Percentiles rank a stretch among this genome's conserved stretches.
These are phyloP conservation scores for Aspergillus luchuensis DNA, from an alignment of 2,329 filamentous ascomycete species.

Conservation along the genomic window DNA sequence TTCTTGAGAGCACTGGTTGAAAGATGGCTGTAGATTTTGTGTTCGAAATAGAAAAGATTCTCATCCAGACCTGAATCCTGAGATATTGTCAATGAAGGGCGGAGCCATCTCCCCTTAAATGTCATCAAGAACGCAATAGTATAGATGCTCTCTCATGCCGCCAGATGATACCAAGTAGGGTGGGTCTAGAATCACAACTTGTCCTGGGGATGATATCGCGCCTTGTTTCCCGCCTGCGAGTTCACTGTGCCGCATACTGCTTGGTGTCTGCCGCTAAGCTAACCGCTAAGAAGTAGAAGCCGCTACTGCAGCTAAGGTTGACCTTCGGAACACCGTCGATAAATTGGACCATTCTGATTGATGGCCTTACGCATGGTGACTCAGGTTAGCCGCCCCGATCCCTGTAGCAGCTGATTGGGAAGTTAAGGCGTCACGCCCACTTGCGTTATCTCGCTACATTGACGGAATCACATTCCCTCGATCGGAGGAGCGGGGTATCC, in stretches of 20 bases:
- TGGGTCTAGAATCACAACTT: background rate
- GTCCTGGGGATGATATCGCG: background rate
- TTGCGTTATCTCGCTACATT: background rate
- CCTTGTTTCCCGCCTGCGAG: background rate
- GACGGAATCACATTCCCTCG: background rate
- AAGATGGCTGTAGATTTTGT: no score
- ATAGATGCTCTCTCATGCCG: background rate
- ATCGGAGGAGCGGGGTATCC: background rate
- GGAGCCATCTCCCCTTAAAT: background rate
- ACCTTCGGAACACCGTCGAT: background rate
- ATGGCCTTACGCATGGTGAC: background rate
- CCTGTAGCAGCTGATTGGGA: background rate
- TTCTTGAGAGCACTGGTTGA: no score
- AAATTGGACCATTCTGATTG: background rate
- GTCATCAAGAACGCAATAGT: background rate
- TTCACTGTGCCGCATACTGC: background rate
- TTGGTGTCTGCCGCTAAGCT: background rate
- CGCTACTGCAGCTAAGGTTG: background rate
- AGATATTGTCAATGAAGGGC: background rate
- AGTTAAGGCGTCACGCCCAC: background rate
- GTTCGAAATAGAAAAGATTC: no score
- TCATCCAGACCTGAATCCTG: no score
- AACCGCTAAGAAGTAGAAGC: background rate
- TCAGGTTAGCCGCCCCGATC: background rate
- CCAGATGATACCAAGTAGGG: background rate